Base-by-base conservation (phyloP, 805 yeast genomes). In the Kazachstania psychrophila region DNA sequence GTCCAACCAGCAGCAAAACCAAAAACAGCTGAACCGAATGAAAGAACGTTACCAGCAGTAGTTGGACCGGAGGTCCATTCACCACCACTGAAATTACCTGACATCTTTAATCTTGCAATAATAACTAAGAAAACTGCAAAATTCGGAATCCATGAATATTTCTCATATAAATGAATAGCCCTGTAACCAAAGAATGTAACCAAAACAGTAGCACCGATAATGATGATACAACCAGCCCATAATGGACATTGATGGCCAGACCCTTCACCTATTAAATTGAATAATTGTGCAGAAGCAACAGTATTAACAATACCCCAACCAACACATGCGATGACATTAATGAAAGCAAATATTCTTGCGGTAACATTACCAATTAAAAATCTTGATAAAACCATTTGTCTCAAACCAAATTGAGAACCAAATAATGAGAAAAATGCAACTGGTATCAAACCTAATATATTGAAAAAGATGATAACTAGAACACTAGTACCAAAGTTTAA, bases 1-100 rank as follows among this genome's bases (percentile, higher is more conserved):
- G 94, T 75, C 96, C 96, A 87, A 46, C 95, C 95, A 40, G 94
- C 76, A 31, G 95, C 94, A 54, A 79, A 87, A 45, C 96, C 96
- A 54, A 73, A 87, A 45, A 82, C 60, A 29, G 94, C 64, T 56
- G 86, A 79, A 56, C 95, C 95, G 48, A 81, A 86, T 15, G 89
- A 75, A 36, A 87, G 66, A 18, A 85, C 89, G 52, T 60, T 51
- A 43, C 85, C 95, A 24, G 92, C 94, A 41, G 80, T 79, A 15
- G 74, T 67, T 15, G 64, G 56, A 42, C 96, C 95, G 24, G 70
- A 54, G 9, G 44, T 27, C 48, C 61, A 58, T 16, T 58, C 60
- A 43, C 79, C 84, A 43, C 71, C 66, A 26, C 69, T 62, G 58
- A 87, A 83, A 43, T 72, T 73, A 30, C 72, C 72, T 31, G 82